Evolutionary conservation across 2,329 filamentous ascomycete genomes (phyloP).

Genomic region (Stachybotrys elegans): DNA sequence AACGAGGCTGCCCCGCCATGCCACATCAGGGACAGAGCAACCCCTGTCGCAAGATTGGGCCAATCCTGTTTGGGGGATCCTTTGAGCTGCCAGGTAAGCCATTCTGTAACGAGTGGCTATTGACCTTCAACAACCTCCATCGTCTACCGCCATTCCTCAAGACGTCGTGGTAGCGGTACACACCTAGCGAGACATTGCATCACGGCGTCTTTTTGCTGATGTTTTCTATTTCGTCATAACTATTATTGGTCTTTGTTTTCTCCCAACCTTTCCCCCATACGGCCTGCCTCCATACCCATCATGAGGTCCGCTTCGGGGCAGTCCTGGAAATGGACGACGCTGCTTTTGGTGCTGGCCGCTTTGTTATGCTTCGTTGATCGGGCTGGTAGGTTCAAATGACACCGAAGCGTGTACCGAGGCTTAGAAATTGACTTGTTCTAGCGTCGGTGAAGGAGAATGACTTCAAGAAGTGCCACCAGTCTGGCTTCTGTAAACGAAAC

Average conservation of each 20-base stretch:
- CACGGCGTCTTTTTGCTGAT: constrained; percentile 8
- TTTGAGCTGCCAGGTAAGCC: background rate
- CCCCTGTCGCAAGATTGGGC: constrained; percentile 1
- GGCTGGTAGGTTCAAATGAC: constrained; percentile 61
- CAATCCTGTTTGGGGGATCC: constrained; percentile 1
- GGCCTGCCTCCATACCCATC: too few species aligned
- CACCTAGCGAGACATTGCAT: constrained; percentile 1
- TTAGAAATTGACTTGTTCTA: constrained; percentile 30
- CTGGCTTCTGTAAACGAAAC: constrained; percentile 96
- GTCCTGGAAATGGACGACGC: constrained; percentile 60
- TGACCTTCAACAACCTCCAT: background rate
- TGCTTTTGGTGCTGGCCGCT: constrained; percentile 54
- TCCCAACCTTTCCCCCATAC: too few species aligned
- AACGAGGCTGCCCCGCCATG: constrained; percentile 3
- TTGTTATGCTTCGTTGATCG: constrained; percentile 58
- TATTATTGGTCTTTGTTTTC: too few species aligned
- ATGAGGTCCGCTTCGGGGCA: constrained; percentile 48
- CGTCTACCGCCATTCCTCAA: too few species aligned
- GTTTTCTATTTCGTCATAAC: constrained; percentile 12
- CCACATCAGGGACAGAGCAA: background rate
- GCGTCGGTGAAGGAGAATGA: constrained; percentile 89
- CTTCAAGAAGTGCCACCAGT: constrained; percentile 95
- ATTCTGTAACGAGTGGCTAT: too few species aligned
- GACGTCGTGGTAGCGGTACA: too few species aligned
- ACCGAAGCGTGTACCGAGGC: too few species aligned